Evolutionary conservation across 2,329 filamentous ascomycete species (phyloP).

Genomic region (Ceratocystis harringtonii): DNA sequence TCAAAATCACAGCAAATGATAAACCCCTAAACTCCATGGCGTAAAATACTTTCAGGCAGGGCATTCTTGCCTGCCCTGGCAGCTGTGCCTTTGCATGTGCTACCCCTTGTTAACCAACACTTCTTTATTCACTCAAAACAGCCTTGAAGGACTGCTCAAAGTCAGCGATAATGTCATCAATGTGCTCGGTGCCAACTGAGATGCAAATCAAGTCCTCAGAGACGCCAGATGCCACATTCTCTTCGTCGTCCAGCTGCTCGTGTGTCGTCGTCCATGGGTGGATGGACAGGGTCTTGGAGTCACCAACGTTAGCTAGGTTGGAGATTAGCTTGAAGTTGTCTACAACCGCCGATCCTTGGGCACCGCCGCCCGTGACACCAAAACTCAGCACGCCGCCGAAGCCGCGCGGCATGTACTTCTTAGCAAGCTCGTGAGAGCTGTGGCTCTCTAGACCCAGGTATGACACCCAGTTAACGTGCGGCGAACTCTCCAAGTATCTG

Average conservation of each 20-base stretch:
- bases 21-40: neutral
- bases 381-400: conserved; percentile 87
- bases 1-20: neutral
- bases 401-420: conserved; percentile 72
- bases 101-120: neutral
- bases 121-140: conserved; percentile 22
- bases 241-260: conserved; percentile 73
- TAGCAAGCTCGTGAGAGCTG: conserved; percentile 61
- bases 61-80: no score
- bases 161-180: conserved; percentile 92
- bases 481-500: conserved; percentile 66
- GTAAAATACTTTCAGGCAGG: neutral
- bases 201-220: conserved; percentile 75
- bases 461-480: conserved; percentile 80
- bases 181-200: conserved; percentile 89
- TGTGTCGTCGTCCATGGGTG: conserved; percentile 94
- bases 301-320: conserved; percentile 90
- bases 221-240: conserved; percentile 66
- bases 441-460: conserved; percentile 82
- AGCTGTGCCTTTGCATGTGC: no score
- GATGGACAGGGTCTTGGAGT: conserved; percentile 87
- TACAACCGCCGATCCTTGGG: conserved; percentile 74
- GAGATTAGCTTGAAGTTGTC: conserved; percentile 92
- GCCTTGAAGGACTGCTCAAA: conserved; percentile 79
- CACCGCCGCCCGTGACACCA: conserved; percentile 75